Evolutionary conservation across 1,139 yeast species (phyloP).

Genomic region (Saccharomyces hybrid): DNA sequence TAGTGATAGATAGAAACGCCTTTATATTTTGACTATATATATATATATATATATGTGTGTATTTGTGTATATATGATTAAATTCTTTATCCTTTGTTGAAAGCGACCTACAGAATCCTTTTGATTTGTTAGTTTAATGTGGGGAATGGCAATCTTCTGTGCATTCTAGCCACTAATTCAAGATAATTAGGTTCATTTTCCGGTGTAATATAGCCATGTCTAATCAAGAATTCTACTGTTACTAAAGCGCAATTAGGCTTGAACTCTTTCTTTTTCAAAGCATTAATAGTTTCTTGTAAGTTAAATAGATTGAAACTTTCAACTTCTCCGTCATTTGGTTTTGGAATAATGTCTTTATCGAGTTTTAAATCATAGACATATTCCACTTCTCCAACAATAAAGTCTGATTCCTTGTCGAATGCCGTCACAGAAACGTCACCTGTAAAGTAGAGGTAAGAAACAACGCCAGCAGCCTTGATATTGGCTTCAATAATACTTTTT

Average conservation of each 20-base stretch:
- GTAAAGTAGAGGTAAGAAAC: constrained; percentile 55
- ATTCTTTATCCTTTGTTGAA: too few relatives aligned
- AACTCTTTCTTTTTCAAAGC: constrained; percentile 50
- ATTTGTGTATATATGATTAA: too few relatives aligned
- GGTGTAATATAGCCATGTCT: constrained; percentile 67
- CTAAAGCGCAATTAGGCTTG: constrained; percentile 83
- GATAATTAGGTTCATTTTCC: constrained; percentile 54
- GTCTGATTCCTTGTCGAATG: constrained; percentile 37
- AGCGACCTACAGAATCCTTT: too few relatives aligned
- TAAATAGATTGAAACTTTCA: constrained; percentile 58
- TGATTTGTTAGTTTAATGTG: constrained; percentile 17
- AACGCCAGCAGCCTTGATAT: constrained; percentile 51
- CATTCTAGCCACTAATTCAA: constrained; percentile 47
- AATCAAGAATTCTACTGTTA: constrained; percentile 72
- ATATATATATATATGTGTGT: too few relatives aligned
- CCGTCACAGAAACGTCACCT: constrained; percentile 18
- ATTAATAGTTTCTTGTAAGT: constrained; percentile 46
- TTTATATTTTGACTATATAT: too few relatives aligned
- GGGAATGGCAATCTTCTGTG: constrained; percentile 76
- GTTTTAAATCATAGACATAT: constrained; percentile 61
- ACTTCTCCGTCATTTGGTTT: constrained; percentile 83
- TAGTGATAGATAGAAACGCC: too few relatives aligned
- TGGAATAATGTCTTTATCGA: constrained; percentile 49
- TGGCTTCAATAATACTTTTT: constrained; percentile 40
- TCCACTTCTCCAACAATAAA: constrained; percentile 85